Percentiles rank a stretch among this genome's conserved stretches.
phyloP scores from a whole-genome alignment of 306 rosid genomes.

The Cucurbita moschata region DNA sequence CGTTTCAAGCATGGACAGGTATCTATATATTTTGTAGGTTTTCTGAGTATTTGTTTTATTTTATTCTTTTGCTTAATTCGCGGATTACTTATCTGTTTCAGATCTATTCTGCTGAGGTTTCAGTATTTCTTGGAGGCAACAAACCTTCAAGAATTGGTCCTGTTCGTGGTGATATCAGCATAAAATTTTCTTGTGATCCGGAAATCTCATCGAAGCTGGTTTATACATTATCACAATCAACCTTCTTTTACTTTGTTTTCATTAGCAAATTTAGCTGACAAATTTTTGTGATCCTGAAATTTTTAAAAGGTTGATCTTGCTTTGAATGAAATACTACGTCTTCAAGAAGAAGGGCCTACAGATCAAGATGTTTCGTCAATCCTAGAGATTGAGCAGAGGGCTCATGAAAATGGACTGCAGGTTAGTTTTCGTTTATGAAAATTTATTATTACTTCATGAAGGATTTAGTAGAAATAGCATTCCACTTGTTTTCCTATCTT shows the following conservation, averaged over 20 bases:
- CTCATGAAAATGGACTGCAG: conserved; percentile 96
- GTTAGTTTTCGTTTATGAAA: conserved; percentile 20
- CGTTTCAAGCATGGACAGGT: conserved; percentile 96
- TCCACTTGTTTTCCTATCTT: background rate
- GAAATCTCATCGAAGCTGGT: conserved; percentile 84
- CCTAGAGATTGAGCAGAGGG: conserved; percentile 93
- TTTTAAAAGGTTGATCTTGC: conserved; percentile 69
- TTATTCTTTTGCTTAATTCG: conserved; percentile 11
- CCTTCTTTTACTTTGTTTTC: conserved; percentile 1
- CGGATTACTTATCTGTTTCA: conserved; percentile 25
- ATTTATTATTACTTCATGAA: background rate
- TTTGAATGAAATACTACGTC: conserved; percentile 71
- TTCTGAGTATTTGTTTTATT: conserved; percentile 5
- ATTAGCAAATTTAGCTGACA: conserved; percentile 2
- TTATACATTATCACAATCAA: background rate
- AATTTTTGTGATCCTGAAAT: conserved; percentile 14
- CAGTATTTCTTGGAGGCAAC: conserved; percentile 88
- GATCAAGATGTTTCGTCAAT: conserved; percentile 65
- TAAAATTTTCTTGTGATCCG: conserved; percentile 89
- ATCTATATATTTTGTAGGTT: conserved; percentile 7
- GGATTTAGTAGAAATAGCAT: background rate
- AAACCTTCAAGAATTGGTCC: conserved; percentile 77
- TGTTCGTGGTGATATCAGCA: conserved; percentile 82
- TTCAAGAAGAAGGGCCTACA: conserved; percentile 89
- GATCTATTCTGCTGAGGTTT: conserved; percentile 82